Percentiles rank a stretch among this genome's conserved stretches.
Conservation (phyloP, 2,329 filamentous ascomycete species). For the Aurifilum marmelostoma region DNA sequence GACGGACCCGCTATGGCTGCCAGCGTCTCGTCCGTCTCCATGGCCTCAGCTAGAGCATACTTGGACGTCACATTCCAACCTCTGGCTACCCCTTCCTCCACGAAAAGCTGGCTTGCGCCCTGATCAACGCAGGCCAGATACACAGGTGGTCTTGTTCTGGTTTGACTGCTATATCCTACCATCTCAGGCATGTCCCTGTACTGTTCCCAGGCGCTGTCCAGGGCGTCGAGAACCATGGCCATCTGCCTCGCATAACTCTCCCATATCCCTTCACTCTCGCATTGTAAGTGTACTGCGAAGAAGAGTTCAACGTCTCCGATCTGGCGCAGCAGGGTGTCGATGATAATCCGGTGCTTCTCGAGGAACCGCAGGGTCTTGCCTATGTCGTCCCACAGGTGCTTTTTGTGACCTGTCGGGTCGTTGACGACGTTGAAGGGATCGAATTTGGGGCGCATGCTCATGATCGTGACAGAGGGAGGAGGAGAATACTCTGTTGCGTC, state of each 20-base stretch:
- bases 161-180: neutral
- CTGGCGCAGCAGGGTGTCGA: slow-evolving; percentile 32
- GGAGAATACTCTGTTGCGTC: slow-evolving; percentile 7
- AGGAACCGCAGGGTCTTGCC: slow-evolving; percentile 37
- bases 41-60: slow-evolving; percentile 34
- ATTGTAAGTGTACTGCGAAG: slow-evolving; percentile 42
- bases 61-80: slow-evolving; percentile 42
- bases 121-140: slow-evolving; percentile 42
- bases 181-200: slow-evolving; percentile 25
- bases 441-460: slow-evolving; percentile 38
- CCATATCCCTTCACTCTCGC: slow-evolving; percentile 42
- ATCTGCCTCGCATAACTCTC: slow-evolving; percentile 38
- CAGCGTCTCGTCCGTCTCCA: slow-evolving; percentile 29
- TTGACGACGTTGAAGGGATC: slow-evolving; percentile 40
- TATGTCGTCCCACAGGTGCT: slow-evolving; percentile 41
- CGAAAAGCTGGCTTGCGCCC: slow-evolving; percentile 37
- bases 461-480: slow-evolving; percentile 34
- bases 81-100: slow-evolving; percentile 33
- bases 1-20: slow-evolving; percentile 35
- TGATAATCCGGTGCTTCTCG: slow-evolving; percentile 33
- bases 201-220: slow-evolving; percentile 39
- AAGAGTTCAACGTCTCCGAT: slow-evolving; percentile 33
- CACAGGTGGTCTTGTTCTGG: slow-evolving; percentile 35
- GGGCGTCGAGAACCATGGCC: slow-evolving; percentile 37
- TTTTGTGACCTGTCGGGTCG: slow-evolving; percentile 39